A percentile compares a stretch with the other conserved stretches of the same genome.
Conservation (phyloP, 805 yeast species). For the Suhomyces kilbournensis region DNA sequence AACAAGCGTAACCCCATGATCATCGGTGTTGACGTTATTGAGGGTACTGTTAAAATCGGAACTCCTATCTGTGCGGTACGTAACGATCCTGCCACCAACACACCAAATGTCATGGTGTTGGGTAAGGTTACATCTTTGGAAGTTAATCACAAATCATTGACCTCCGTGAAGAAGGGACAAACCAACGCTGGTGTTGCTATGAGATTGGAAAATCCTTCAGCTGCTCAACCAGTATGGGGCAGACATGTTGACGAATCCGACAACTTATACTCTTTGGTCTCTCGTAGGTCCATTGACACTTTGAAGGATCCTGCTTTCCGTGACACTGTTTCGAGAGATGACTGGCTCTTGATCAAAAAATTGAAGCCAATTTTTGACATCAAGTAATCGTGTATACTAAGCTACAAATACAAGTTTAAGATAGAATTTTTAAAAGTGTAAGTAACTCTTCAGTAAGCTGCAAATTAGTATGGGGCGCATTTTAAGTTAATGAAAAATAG, state of each 20-base stretch:
- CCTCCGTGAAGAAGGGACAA: constrained; percentile 85
- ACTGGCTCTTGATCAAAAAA: constrained; percentile 88
- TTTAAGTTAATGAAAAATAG: neutral
- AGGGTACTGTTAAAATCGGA: constrained; percentile 85
- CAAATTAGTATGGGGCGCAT: neutral
- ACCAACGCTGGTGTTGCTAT: constrained; percentile 98
- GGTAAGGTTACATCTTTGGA: constrained; percentile 94
- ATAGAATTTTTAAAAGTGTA: neutral
- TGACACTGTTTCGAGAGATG: constrained; percentile 89
- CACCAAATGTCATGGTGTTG: constrained; percentile 63
- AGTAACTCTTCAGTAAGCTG: neutral
- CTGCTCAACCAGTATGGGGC: constrained; percentile 97
- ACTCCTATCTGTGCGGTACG: constrained; percentile 96
- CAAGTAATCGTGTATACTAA: constrained; percentile 35
- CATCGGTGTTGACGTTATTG: constrained; percentile 95
- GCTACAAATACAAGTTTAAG: neutral
- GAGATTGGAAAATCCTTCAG: constrained; percentile 90
- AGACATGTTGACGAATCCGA: constrained; percentile 97
- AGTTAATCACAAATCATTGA: constrained; percentile 86
- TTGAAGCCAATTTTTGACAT: constrained; percentile 88
- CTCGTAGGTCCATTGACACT: constrained; percentile 92
- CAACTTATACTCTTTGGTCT: constrained; percentile 79
- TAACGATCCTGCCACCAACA: constrained; percentile 79
- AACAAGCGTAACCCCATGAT: constrained; percentile 99
- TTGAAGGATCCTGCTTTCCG: constrained; percentile 98